Evolutionary conservation across 495 filamentous ascomycete species (phyloP).

Genomic region (Durotheca rogersii): DNA sequence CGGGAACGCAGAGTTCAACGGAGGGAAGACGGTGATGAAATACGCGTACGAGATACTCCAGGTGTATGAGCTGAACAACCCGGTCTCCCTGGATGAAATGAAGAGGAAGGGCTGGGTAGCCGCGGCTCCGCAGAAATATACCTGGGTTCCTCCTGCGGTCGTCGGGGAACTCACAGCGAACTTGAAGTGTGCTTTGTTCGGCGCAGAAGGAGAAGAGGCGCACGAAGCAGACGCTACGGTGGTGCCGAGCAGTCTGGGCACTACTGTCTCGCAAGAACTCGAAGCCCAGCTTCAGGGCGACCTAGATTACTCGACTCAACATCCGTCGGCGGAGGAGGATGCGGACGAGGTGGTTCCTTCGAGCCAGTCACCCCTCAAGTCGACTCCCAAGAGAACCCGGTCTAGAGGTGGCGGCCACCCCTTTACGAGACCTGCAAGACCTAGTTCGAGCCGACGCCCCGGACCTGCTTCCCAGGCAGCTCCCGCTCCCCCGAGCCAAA

Average conservation of each 20-base stretch:
- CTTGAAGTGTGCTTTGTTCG: slow-evolving; percentile 44
- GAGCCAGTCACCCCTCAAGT: slow-evolving; percentile 30
- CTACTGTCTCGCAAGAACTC: slow-evolving; percentile 48
- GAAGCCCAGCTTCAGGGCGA: slow-evolving; percentile 49
- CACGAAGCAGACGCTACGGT: slow-evolving; percentile 3
- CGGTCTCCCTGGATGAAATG: slow-evolving; percentile 45
- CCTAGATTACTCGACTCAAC: slow-evolving; percentile 46
- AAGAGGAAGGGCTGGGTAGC: slow-evolving; percentile 45
- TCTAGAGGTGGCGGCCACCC: neutral
- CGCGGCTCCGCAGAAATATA: slow-evolving; percentile 40
- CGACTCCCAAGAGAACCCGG: slow-evolving; percentile 8
- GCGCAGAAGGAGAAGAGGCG: slow-evolving; percentile 17
- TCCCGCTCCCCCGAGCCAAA: slow-evolving; percentile 14
- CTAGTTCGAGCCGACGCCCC: slow-evolving; percentile 4
- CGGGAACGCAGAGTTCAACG: slow-evolving; percentile 53
- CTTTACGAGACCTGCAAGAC: slow-evolving; percentile 22
- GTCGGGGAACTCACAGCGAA: slow-evolving; percentile 50
- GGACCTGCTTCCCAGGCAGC: slow-evolving; percentile 6
- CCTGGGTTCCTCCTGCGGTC: slow-evolving; percentile 47
- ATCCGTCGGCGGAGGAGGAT: slow-evolving; percentile 8
- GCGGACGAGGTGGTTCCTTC: slow-evolving; percentile 38
- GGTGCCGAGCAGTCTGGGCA: slow-evolving; percentile 5
- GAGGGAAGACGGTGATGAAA: slow-evolving; percentile 31
- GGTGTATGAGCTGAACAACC: slow-evolving; percentile 55
- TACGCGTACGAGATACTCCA: slow-evolving; percentile 52